Conservation (phyloP, 441 rosid genomes). For the Populus hybrid region DNA sequence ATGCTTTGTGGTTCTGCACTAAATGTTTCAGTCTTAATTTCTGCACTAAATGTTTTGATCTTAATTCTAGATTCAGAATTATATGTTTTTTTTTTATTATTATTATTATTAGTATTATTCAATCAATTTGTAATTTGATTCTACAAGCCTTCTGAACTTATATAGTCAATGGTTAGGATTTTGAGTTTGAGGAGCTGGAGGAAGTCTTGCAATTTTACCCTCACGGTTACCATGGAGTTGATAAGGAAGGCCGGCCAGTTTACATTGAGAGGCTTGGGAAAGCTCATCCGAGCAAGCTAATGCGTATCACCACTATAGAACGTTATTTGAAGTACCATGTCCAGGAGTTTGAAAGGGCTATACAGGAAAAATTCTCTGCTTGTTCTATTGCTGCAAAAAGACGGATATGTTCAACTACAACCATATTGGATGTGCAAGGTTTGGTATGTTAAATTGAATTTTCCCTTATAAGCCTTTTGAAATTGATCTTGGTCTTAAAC, state of each 20-base stretch:
- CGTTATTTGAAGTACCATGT: slow-evolving; percentile 91
- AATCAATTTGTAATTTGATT: not conserved
- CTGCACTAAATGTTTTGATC: not conserved
- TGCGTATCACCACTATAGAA: slow-evolving; percentile 77
- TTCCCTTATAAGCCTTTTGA: slow-evolving; percentile 10
- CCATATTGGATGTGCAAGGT: slow-evolving; percentile 88
- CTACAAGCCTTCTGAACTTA: not conserved
- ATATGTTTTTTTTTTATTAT: not conserved
- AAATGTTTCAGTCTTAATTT: not conserved
- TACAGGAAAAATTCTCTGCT: slow-evolving; percentile 84
- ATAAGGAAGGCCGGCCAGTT: slow-evolving; percentile 93
- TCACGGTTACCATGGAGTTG: slow-evolving; percentile 95
- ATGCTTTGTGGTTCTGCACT: not conserved
- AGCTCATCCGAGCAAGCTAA: slow-evolving; percentile 82
- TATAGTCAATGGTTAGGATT: slow-evolving; percentile 49
- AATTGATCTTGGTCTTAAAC: slow-evolving; percentile 5
- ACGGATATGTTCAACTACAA: slow-evolving; percentile 72
- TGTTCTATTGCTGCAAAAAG: slow-evolving; percentile 92
- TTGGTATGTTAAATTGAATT: slow-evolving; percentile 53
- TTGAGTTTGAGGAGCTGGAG: slow-evolving; percentile 84
- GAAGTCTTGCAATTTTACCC: slow-evolving; percentile 94
- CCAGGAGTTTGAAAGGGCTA: slow-evolving; percentile 91
- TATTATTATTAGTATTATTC: too few relatives aligned
- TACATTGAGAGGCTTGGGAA: slow-evolving; percentile 95
- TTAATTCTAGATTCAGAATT: not conserved